Evolutionary conservation across 2,329 filamentous ascomycete genomes (phyloP).

Genomic region (Pseudofabraea citricarpa): DNA sequence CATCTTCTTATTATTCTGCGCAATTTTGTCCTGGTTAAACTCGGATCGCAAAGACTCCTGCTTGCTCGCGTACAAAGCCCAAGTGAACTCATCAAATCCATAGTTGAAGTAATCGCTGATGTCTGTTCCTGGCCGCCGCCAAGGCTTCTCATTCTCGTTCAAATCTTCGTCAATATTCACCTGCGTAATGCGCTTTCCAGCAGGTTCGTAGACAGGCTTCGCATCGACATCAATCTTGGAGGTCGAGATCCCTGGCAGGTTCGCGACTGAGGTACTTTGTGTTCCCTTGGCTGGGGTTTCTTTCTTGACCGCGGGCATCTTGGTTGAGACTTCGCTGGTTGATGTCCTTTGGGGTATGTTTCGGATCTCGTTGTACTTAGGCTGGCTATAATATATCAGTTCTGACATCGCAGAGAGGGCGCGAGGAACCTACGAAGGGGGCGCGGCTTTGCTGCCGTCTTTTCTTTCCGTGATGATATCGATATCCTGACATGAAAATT

Average conservation of each 20-base stretch:
- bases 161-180: constrained; percentile 72
- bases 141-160: constrained; percentile 82
- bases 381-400: constrained; percentile 40
- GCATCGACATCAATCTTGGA: constrained; percentile 83
- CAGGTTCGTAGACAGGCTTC: constrained; percentile 71
- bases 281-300: constrained; percentile 33
- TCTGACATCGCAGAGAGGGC: neutral
- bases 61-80: constrained; percentile 89
- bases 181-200: constrained; percentile 76
- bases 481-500: constrained; percentile 46
- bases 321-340: constrained; percentile 44
- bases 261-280: constrained; percentile 38
- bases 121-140: constrained; percentile 91
- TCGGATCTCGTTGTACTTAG: constrained; percentile 59
- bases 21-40: constrained; percentile 62
- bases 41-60: constrained; percentile 76
- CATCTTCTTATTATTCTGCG: constrained; percentile 71
- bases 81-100: constrained; percentile 97
- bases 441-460: constrained; percentile 56
- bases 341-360: constrained; percentile 59
- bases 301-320: constrained; percentile 40
- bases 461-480: constrained; percentile 65
- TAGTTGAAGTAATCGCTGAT: constrained; percentile 99
- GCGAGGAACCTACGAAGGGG: constrained; percentile 45
- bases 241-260: constrained; percentile 61